Conservation (phyloP, 1,284 basidiomycete species). For the Ganoderma leucocontextum region DNA sequence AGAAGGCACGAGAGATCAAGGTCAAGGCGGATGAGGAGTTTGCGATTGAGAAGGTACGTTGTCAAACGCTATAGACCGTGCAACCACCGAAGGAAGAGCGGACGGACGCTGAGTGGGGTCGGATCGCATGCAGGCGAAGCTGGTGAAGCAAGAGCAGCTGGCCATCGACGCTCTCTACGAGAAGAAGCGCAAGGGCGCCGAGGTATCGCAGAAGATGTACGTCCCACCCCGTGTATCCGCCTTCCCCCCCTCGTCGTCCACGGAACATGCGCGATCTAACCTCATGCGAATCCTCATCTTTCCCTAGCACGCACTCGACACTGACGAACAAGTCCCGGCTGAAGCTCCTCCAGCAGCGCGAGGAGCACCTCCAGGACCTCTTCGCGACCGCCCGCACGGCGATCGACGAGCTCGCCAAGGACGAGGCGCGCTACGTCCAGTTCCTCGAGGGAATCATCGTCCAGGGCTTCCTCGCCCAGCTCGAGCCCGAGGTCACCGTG, state of each 20-base stretch:
- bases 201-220: constrained; percentile 95
- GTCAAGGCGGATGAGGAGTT: constrained; percentile 98
- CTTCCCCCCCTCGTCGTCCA: constrained; percentile 4
- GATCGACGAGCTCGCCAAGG: constrained; percentile 70
- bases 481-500: constrained; percentile 75
- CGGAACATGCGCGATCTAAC: background rate
- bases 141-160: constrained; percentile 93
- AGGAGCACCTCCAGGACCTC: constrained; percentile 91
- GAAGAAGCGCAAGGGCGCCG: constrained; percentile 93
- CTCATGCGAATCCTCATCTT: background rate
- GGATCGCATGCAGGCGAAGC: constrained; percentile 75
- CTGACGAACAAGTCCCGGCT: constrained; percentile 97
- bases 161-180: constrained; percentile 92
- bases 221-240: constrained; percentile 39
- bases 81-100: background rate
- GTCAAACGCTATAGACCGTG: background rate
- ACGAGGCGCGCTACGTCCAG: constrained; percentile 77
- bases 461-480: constrained; percentile 71
- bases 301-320: constrained; percentile 88
- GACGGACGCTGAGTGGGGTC: background rate
- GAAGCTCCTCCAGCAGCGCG: constrained; percentile 89
- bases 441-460: constrained; percentile 85
- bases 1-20: constrained; percentile 96
- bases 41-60: constrained; percentile 89
- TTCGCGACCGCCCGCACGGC: constrained; percentile 81